These are phyloP conservation scores for Corylus americana DNA, from an alignment of 306 rosid genomes.

Conservation along the genomic window DNA sequence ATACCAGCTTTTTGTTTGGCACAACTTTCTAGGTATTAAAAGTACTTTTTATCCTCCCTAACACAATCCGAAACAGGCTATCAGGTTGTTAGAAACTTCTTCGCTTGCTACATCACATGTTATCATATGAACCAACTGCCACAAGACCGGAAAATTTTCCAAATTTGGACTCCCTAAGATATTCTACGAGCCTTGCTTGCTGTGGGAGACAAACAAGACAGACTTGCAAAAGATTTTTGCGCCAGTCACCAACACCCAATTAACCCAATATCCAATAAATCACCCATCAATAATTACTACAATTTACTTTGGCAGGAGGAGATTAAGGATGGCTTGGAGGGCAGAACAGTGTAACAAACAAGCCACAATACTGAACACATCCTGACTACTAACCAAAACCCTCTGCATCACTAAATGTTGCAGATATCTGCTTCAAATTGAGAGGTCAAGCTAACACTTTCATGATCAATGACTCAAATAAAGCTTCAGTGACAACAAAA, in stretches of 20 bases:
- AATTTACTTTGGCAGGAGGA: neutral
- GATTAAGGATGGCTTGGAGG: neutral
- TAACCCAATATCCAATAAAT: neutral
- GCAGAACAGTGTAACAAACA: neutral
- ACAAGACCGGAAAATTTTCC: too few species aligned
- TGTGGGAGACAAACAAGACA: neutral
- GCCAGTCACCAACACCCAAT: neutral
- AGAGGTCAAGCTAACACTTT: constrained; percentile 2
- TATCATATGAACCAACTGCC: neutral
- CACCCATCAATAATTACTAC: neutral
- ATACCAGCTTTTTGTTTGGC: too few species aligned
- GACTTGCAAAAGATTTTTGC: neutral
- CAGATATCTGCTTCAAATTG: neutral
- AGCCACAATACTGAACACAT: neutral
- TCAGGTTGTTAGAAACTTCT: neutral
- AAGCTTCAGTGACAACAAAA: neutral
- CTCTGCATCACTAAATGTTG: neutral
- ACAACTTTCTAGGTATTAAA: too few species aligned
- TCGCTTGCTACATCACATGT: constrained; percentile 11
- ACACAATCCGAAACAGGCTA: too few species aligned
- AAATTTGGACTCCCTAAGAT: neutral
- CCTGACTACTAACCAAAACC: neutral
- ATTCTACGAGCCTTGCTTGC: neutral
- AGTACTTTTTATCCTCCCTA: too few species aligned
- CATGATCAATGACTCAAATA: constrained; percentile 5